phyloP scores from a whole-genome alignment of 1,284 basidiomycete genomes.

The Melampsora abietis-canadensis region DNA sequence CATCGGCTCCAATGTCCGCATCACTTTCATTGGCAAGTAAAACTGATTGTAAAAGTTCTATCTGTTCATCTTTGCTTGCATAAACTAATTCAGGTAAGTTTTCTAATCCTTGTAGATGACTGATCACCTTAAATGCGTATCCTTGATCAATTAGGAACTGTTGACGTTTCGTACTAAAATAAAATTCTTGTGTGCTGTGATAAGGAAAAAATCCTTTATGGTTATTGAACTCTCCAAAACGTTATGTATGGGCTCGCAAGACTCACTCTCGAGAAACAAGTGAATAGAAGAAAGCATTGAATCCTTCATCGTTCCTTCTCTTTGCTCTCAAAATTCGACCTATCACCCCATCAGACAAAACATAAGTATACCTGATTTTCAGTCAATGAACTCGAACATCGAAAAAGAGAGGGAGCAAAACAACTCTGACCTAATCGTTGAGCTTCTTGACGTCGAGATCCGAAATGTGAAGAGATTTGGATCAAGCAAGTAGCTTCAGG shows the following conservation, averaged over 20 bases:
- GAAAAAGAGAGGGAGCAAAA: slow-evolving; percentile 44
- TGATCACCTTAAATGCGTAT: slow-evolving; percentile 99
- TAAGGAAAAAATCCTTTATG: background rate
- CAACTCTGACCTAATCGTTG: slow-evolving; percentile 73
- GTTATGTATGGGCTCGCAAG: background rate
- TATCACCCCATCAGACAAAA: slow-evolving; percentile 50
- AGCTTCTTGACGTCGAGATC: slow-evolving; percentile 94
- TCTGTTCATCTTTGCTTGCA: slow-evolving; percentile 84
- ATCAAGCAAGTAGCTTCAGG: slow-evolving; percentile 99
- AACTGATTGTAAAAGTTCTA: slow-evolving; percentile 87
- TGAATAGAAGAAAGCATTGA: slow-evolving; percentile 99
- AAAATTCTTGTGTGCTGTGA: slow-evolving; percentile 86
- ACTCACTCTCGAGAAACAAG: slow-evolving; percentile 82
- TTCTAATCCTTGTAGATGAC: slow-evolving; percentile 88
- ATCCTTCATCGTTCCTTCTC: slow-evolving; percentile 95
- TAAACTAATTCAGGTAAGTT: slow-evolving; percentile 85
- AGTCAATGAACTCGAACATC: background rate
- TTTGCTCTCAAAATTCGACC: slow-evolving; percentile 95
- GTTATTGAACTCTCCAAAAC: too few species aligned
- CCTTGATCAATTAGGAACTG: slow-evolving; percentile 97
- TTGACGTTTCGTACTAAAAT: slow-evolving; percentile 96
- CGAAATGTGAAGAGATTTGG: slow-evolving; percentile 99
- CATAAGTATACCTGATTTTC: too few species aligned
- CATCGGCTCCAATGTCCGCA: slow-evolving; percentile 78
- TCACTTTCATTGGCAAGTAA: slow-evolving; percentile 86